Evolutionary conservation across 2,329 filamentous ascomycete species (phyloP).

Genomic region (Ceratocystis eucalypticola): DNA sequence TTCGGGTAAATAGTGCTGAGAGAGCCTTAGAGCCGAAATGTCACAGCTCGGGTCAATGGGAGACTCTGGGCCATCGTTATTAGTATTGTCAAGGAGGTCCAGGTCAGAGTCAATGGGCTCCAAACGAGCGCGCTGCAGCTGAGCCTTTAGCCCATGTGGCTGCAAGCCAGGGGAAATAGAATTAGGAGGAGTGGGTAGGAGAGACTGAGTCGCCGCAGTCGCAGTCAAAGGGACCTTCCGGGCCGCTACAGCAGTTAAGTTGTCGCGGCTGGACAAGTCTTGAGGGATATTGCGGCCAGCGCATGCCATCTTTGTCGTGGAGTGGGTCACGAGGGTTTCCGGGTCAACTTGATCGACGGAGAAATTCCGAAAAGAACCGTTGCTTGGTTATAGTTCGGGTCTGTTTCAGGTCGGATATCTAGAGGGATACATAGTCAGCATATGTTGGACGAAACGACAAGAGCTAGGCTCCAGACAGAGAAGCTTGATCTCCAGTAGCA

Average conservation of each 20-base stretch:
- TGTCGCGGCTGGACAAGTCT: conserved; percentile 50
- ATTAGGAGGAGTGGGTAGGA: conserved; percentile 82
- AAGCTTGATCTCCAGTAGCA: too few relatives aligned
- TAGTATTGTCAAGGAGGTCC: conserved; percentile 56
- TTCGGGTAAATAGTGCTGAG: conserved; percentile 78
- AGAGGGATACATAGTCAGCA: too few relatives aligned
- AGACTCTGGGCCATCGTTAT: conserved; percentile 28
- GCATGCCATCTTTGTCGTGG: conserved; percentile 33
- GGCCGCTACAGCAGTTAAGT: conserved; percentile 59
- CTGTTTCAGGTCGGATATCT: too few relatives aligned
- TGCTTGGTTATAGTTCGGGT: neutral
- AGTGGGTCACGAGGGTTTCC: neutral
- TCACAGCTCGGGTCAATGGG: conserved; percentile 58
- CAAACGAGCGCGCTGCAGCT: conserved; percentile 44
- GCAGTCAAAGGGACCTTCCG: conserved; percentile 46
- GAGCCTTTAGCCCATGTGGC: conserved; percentile 64
- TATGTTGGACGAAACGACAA: too few relatives aligned
- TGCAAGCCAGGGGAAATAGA: conserved; percentile 83
- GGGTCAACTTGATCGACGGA: neutral
- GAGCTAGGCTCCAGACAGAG: too few relatives aligned
- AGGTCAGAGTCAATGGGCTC: conserved; percentile 71
- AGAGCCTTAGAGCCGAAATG: conserved; percentile 75
- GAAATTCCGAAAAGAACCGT: neutral
- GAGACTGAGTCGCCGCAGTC: conserved; percentile 42
- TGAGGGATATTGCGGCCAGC: conserved; percentile 54